Percentiles rank a stretch among this genome's conserved stretches.
Evolutionary conservation across 495 filamentous ascomycete species (phyloP).

Genomic region (Tuber borchii): DNA sequence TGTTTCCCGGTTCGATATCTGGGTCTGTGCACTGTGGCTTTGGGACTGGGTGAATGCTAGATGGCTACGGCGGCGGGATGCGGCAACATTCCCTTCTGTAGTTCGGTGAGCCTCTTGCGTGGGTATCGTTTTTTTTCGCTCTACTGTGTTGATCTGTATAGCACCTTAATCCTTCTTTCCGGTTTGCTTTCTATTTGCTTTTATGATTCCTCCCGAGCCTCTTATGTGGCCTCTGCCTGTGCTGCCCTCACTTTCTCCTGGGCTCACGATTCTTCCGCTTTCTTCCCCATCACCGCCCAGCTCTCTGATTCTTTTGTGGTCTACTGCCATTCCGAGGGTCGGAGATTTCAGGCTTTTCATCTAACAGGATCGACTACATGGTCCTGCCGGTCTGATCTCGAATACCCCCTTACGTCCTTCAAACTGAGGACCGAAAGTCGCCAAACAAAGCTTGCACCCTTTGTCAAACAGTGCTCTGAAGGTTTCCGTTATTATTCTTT

Average conservation of each 20-base stretch:
- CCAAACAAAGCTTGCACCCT: neutral
- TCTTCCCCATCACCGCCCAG: neutral
- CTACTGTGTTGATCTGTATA: neutral
- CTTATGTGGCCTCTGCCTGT: neutral
- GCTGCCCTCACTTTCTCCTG: neutral
- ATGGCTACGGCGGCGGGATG: neutral
- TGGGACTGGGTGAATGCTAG: neutral
- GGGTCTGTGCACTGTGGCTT: neutral
- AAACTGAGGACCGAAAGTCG: neutral
- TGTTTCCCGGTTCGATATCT: neutral
- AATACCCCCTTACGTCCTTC: neutral
- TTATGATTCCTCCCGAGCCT: neutral
- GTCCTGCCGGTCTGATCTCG: neutral
- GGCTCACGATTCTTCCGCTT: neutral
- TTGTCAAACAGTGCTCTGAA: neutral
- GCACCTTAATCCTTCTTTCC: neutral
- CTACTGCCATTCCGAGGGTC: neutral
- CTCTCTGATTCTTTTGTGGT: neutral
- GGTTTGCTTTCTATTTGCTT: constrained; percentile 3
- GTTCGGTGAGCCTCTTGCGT: neutral
- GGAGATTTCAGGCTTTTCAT: neutral
- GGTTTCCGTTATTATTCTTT: neutral
- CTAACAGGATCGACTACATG: neutral
- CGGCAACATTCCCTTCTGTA: neutral
- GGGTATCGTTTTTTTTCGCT: neutral